Evolutionary conservation across 805 yeast species (phyloP).

Genomic region (Yarrowia sp.): DNA sequence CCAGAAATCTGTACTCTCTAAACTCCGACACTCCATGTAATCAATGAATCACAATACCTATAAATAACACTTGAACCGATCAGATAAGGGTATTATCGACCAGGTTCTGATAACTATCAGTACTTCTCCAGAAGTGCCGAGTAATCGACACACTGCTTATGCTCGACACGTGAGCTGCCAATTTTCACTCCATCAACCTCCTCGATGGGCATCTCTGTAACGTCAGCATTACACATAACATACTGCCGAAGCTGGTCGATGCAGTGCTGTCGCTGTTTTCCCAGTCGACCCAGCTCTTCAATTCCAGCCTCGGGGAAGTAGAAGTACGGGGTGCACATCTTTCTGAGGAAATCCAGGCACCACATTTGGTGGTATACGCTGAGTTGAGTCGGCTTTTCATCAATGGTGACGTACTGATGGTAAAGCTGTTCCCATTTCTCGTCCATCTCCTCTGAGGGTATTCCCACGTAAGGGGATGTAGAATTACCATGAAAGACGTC

Average conservation of each 20-base stretch:
- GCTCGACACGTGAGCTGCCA: constrained; percentile 22
- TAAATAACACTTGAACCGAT: no score
- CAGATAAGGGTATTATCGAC: no score
- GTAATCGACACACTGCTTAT: constrained; percentile 14
- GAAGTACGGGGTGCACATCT: constrained; percentile 16
- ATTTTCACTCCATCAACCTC: constrained; percentile 16
- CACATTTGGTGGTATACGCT: constrained; percentile 26
- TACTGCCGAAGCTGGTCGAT: constrained; percentile 23
- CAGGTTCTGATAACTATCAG: not conserved
- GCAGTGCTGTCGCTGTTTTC: constrained; percentile 5
- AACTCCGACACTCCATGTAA: no score
- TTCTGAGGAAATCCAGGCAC: constrained; percentile 19
- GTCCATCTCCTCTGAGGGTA: constrained; percentile 11
- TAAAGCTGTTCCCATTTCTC: constrained; percentile 7
- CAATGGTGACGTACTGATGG: constrained; percentile 2
- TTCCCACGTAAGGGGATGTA: constrained; percentile 7
- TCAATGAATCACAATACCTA: no score
- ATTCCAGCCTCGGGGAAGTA: constrained; percentile 17
- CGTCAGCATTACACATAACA: constrained; percentile 19
- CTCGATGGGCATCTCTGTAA: constrained; percentile 12
- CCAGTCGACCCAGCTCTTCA: constrained; percentile 11
- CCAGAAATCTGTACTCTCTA: no score
- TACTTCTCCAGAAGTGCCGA: not conserved
- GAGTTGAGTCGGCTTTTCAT: not conserved
- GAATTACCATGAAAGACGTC: constrained; percentile 22